These are phyloP conservation scores for Monosporascus sp. DNA, from an alignment of 2,329 filamentous ascomycete species.

Conservation along the genomic window DNA sequence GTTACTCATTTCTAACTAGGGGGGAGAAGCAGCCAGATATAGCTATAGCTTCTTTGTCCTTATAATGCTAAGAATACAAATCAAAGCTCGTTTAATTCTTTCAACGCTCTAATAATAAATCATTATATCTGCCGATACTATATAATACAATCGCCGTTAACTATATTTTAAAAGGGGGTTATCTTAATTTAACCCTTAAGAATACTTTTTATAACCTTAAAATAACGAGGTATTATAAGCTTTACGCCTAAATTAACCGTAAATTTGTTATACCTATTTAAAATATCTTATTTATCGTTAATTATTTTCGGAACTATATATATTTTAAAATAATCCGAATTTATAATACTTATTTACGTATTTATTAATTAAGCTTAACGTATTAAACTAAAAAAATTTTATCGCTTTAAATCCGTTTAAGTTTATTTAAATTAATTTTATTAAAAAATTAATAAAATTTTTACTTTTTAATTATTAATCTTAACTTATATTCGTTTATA, in stretches of 20 bases:
- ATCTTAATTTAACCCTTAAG: conserved; percentile 74
- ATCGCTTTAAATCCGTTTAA: conserved; percentile 50
- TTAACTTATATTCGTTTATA: not conserved
- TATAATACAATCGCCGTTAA: conserved; percentile 52
- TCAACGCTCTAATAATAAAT: too few species aligned
- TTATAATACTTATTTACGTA: conserved; percentile 57
- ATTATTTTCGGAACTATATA: conserved; percentile 7
- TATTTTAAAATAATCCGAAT: conserved; percentile 1
- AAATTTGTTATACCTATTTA: conserved; percentile 81
- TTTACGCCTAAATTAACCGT: conserved; percentile 81
- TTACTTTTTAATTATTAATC: too few species aligned
- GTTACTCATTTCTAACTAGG: too few species aligned
- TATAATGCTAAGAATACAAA: too few species aligned
- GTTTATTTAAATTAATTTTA: conserved; percentile 38
- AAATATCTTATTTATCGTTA: conserved; percentile 49
- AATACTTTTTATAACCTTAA: conserved; percentile 79
- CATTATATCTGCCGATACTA: too few species aligned
- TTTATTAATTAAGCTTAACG: conserved; percentile 67
- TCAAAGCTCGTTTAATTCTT: too few species aligned
- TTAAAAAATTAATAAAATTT: conserved; percentile 53
- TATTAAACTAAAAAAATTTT: conserved; percentile 68
- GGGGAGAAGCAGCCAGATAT: too few species aligned
- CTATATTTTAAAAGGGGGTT: conserved; percentile 49
- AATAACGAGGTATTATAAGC: conserved; percentile 73
- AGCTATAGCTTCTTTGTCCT: too few species aligned